phyloP scores from a whole-genome alignment of 2,329 filamentous ascomycete genomes.

The Boeremia lycopersici region DNA sequence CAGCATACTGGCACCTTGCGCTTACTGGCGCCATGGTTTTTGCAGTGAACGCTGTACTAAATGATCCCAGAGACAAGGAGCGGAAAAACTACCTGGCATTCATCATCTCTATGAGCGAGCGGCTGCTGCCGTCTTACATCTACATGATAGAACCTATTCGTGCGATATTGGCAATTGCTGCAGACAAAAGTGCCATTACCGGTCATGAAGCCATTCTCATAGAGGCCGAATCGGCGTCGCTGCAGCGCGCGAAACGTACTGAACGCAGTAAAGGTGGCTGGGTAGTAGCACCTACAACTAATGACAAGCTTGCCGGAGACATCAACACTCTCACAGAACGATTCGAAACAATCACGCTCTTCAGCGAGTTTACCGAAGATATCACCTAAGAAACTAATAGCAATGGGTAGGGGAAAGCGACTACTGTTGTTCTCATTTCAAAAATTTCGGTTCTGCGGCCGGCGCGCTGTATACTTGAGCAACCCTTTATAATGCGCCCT shows the following conservation, averaged over 20 bases:
- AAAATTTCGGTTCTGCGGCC: slow-evolving; percentile 1
- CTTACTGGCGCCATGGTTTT: slow-evolving; percentile 16
- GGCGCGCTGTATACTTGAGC: slow-evolving; percentile 3
- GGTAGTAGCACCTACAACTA: slow-evolving; percentile 10
- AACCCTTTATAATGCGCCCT: slow-evolving; percentile 7
- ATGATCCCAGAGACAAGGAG: slow-evolving; percentile 9
- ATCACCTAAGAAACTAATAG: neutral
- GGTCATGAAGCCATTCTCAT: slow-evolving; percentile 11
- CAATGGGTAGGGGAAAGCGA: too few species aligned
- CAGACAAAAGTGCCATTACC: slow-evolving; percentile 16
- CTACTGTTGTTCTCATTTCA: neutral
- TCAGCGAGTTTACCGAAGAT: slow-evolving; percentile 22
- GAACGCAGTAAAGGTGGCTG: slow-evolving; percentile 12
- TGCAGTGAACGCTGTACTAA: slow-evolving; percentile 15
- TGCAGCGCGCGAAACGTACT: slow-evolving; percentile 2
- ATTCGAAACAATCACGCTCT: slow-evolving; percentile 20
- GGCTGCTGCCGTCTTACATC: slow-evolving; percentile 1
- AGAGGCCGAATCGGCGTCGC: neutral
- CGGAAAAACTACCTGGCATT: slow-evolving; percentile 13
- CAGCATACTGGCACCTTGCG: slow-evolving; percentile 13
- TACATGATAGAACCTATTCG: slow-evolving; percentile 17
- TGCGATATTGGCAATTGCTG: slow-evolving; percentile 16
- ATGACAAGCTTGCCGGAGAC: slow-evolving; percentile 5
- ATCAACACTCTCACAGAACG: slow-evolving; percentile 10
- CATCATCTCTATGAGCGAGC: slow-evolving; percentile 14